These are phyloP conservation scores for Amniculicola lignicola DNA, from an alignment of 495 filamentous ascomycete species.

Conservation along the genomic window DNA sequence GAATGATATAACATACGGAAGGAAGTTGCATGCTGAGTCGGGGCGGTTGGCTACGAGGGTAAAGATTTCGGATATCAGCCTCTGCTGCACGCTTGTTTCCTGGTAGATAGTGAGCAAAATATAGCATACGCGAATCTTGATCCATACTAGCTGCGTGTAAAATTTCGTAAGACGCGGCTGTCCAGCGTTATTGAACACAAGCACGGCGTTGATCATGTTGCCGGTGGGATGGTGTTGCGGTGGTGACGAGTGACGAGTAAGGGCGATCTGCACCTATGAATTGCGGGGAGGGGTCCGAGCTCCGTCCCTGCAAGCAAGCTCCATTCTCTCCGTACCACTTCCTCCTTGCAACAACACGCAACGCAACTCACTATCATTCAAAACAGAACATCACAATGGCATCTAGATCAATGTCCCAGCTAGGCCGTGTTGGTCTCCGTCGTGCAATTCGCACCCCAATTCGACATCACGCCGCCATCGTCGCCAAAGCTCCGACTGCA, in stretches of 20 bases:
- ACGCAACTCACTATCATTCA: not conserved
- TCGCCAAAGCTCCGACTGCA: not conserved
- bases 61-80: conserved; percentile 95
- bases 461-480: not conserved
- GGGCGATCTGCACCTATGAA: not conserved
- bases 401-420: conserved; percentile 9
- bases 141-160: conserved; percentile 88
- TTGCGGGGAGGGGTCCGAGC: conserved; percentile 13
- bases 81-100: conserved; percentile 94
- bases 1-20: conserved; percentile 52
- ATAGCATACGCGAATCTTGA: conserved; percentile 2
- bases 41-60: conserved; percentile 89
- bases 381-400: conserved; percentile 7
- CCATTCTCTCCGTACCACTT: not conserved
- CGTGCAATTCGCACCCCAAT: conserved; percentile 3
- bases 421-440: conserved; percentile 19
- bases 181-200: conserved; percentile 98
- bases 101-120: conserved; percentile 44
- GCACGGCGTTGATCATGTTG: conserved; percentile 94
- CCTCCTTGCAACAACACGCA: not conserved
- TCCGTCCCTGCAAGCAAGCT: not conserved
- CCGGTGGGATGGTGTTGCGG: not conserved
- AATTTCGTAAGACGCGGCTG: conserved; percentile 97
- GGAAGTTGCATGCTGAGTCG: conserved; percentile 90
- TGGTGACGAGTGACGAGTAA: not conserved